Evolutionary conservation across 768 basidiomycete genomes (phyloP).

Genomic region (Mycena polygramma): DNA sequence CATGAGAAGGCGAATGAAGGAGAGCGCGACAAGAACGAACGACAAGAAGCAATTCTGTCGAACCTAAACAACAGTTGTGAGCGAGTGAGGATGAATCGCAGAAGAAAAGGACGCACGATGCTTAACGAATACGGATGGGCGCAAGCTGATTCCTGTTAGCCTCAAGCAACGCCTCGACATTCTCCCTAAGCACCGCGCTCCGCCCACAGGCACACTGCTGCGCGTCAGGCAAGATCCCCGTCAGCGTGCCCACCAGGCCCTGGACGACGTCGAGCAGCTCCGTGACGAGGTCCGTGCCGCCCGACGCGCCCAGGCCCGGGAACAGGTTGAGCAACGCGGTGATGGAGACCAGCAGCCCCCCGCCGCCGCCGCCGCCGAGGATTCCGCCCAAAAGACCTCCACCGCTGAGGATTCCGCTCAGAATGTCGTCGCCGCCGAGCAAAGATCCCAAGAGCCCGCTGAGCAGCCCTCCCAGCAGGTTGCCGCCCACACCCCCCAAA

Average conservation of each 20-base stretch:
- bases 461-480: constrained; percentile 11
- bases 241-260: constrained; percentile 20
- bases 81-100: not conserved
- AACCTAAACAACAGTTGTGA: not conserved
- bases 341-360: constrained; percentile 13
- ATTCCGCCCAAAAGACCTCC: constrained; percentile 13
- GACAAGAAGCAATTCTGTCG: not conserved
- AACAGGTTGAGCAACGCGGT: constrained; percentile 18
- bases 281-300: constrained; percentile 26
- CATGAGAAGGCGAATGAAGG: no score
- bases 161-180: constrained; percentile 20
- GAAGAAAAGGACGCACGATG: constrained; percentile 1
- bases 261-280: constrained; percentile 23
- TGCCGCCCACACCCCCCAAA: not conserved
- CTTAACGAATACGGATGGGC: not conserved
- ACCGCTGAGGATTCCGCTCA: constrained; percentile 5
- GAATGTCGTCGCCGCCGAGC: not conserved
- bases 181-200: not conserved
- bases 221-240: constrained; percentile 10
- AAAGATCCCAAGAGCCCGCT: constrained; percentile 10
- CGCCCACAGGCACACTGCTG: constrained; percentile 12
- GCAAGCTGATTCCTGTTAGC: constrained; percentile 20
- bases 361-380: constrained; percentile 18
- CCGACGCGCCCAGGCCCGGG: constrained; percentile 11
- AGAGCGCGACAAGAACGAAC: not conserved